phyloP scores from a whole-genome alignment of 1,284 basidiomycete species.

The Malassezia pachydermatis region DNA sequence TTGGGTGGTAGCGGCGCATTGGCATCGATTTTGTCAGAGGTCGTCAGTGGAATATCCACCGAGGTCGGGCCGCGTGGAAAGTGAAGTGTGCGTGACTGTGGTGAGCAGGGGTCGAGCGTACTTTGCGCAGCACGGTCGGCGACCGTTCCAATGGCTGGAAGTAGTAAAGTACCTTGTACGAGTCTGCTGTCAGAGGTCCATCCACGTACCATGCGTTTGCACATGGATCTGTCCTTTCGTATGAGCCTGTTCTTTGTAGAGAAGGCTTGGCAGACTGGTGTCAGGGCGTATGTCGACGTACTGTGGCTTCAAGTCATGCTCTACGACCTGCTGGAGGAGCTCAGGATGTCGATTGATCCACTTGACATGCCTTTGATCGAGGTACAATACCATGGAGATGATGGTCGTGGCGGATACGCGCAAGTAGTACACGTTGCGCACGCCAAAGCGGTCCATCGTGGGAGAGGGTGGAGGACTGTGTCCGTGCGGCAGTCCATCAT shows the following conservation, averaged over 20 bases:
- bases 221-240: constrained; percentile 24
- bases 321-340: constrained; percentile 19
- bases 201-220: background rate
- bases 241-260: constrained; percentile 35
- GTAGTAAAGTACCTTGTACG: constrained; percentile 49
- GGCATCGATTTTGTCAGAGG: background rate
- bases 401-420: constrained; percentile 47
- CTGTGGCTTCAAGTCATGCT: constrained; percentile 9
- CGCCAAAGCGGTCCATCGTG: constrained; percentile 24
- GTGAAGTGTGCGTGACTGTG: constrained; percentile 6
- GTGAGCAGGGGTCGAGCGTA: constrained; percentile 10
- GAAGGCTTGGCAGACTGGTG: too few relatives aligned
- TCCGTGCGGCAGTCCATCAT: background rate
- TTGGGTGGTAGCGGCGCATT: background rate
- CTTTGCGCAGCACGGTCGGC: constrained; percentile 49
- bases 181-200: constrained; percentile 5
- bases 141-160: constrained; percentile 44
- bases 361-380: constrained; percentile 48
- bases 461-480: background rate
- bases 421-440: constrained; percentile 48
- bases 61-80: constrained; percentile 4
- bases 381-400: constrained; percentile 48
- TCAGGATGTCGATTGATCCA: constrained; percentile 47
- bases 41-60: background rate
- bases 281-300: background rate